Conservation (phyloP, 768 basidiomycete species). For the Amanita brunnescens region DNA sequence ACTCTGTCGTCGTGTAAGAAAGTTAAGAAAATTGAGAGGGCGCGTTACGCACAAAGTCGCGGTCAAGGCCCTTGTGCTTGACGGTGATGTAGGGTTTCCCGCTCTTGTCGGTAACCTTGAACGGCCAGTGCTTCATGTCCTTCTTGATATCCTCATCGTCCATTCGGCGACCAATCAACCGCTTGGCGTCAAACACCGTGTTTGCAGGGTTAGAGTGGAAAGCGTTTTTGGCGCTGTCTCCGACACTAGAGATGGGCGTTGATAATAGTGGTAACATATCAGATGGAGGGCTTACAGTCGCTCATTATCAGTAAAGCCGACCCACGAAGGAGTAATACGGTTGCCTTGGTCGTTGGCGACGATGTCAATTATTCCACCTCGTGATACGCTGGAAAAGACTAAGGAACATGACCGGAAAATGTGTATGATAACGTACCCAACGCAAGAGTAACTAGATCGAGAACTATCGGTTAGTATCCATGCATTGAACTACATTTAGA, state of each 20-base stretch:
- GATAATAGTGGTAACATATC: not conserved
- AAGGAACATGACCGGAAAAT: not conserved
- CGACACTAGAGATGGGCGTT: constrained; percentile 46
- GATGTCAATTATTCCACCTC: constrained; percentile 56
- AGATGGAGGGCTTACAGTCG: constrained; percentile 46
- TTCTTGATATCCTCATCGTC: constrained; percentile 74
- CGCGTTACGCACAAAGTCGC: constrained; percentile 75
- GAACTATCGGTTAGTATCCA: constrained; percentile 5
- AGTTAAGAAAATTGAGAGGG: not conserved
- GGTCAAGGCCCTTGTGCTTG: constrained; percentile 66
- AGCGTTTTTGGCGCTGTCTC: constrained; percentile 95
- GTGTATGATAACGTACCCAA: constrained; percentile 20
- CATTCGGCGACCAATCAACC: constrained; percentile 83
- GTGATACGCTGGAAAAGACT: constrained; percentile 30
- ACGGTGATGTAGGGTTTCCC: constrained; percentile 79
- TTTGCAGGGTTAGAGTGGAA: constrained; percentile 87
- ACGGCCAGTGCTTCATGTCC: constrained; percentile 90
- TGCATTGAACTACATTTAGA: not conserved
- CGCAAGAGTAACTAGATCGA: constrained; percentile 60
- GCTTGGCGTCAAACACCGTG: constrained; percentile 95
- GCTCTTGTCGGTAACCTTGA: constrained; percentile 67
- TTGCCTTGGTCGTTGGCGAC: constrained; percentile 89
- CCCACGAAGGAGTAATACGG: constrained; percentile 86
- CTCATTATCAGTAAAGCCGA: constrained; percentile 86
- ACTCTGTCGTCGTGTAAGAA: constrained; percentile 37